Base-by-base conservation (phyloP, 208 protist species). In the Trypanosoma theileri region DNA sequence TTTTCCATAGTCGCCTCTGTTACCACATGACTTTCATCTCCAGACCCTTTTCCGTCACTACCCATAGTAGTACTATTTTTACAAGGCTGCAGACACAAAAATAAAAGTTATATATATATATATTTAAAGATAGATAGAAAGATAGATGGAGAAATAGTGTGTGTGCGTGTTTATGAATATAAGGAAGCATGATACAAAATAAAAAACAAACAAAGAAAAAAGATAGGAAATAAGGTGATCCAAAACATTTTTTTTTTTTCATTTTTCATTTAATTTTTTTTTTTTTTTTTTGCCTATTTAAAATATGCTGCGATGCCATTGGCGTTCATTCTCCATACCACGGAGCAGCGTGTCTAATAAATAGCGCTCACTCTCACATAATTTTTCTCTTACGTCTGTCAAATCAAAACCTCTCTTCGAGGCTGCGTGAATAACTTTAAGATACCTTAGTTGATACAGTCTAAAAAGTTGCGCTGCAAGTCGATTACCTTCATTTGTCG, bases 341-440 rank as follows among this genome's bases (percentile, higher is more conserved):
- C 54, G 59, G 45, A 88, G 66, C 35, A 80, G 71, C 14, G 80
- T 41, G 57, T 93, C 84, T 12, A 93, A 70, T 12, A 93, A 71
- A 26, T 76, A 35, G 12, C 80, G 79, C 59, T 93, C 87, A 48
- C 74, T 87, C 59, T 91, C 84, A 26, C 74, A 80, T 17, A 93
- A 69, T 59, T 86, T 89, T 19, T 90, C 87, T 6, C 84, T 59
- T 19, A 86, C 69, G 63, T 93, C 87, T 66, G 60, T 87, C 14
- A 88, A 71, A 71, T 93, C 87, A 66, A 88, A 85, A 21, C 87
- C 87, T 55, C 73, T 78, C 62, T 93, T 93, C 17, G 83, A 76
- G 31, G 82, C 73, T 24, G 87, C 71, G 28, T 80, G 75, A 58
- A 93, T 84, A 75, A 93, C 80, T 54, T 80, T 80, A 8, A 91